Conservation (phyloP, 73 alveolate genomes). For the Stentor coeruleus region DNA sequence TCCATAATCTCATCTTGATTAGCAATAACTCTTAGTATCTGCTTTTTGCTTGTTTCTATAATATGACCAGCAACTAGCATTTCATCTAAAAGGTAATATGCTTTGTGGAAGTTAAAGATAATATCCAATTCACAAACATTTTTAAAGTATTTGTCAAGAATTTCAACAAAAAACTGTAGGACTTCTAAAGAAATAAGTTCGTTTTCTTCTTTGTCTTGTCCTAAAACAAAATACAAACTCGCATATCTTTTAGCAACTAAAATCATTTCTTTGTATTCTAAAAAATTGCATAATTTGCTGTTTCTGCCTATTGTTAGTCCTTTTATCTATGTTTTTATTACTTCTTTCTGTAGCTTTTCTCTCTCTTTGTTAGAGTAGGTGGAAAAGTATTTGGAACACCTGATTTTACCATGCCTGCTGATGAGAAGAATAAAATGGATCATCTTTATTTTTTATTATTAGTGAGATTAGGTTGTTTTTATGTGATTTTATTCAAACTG, state of each 20-base stretch:
- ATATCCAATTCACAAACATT: constrained; percentile 96
- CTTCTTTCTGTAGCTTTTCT: constrained; percentile 40
- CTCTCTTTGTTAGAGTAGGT: constrained; percentile 56
- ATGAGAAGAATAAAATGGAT: constrained; percentile 56
- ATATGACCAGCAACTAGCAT: constrained; percentile 89
- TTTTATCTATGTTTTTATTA: too few relatives aligned
- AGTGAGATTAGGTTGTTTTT: too few relatives aligned
- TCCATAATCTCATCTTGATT: constrained; percentile 30
- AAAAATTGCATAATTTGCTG: constrained; percentile 43
- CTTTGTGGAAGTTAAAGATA: constrained; percentile 96
- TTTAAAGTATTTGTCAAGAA: constrained; percentile 92
- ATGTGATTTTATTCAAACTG: too few relatives aligned
- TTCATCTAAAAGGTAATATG: constrained; percentile 97
- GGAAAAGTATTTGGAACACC: constrained; percentile 54
- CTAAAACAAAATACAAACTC: constrained; percentile 73
- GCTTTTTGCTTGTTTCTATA: constrained; percentile 85
- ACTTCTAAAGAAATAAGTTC: constrained; percentile 58
- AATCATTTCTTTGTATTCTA: constrained; percentile 45
- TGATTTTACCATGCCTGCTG: constrained; percentile 73
- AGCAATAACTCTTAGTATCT: constrained; percentile 27
- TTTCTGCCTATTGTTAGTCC: not conserved
- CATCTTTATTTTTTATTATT: constrained; percentile 32
- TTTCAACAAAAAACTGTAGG: constrained; percentile 93
- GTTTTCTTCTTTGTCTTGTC: constrained; percentile 80
- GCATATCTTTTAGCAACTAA: constrained; percentile 68